Conservation (phyloP, 83 land plant genomes). For the Picea engelmannii region DNA sequence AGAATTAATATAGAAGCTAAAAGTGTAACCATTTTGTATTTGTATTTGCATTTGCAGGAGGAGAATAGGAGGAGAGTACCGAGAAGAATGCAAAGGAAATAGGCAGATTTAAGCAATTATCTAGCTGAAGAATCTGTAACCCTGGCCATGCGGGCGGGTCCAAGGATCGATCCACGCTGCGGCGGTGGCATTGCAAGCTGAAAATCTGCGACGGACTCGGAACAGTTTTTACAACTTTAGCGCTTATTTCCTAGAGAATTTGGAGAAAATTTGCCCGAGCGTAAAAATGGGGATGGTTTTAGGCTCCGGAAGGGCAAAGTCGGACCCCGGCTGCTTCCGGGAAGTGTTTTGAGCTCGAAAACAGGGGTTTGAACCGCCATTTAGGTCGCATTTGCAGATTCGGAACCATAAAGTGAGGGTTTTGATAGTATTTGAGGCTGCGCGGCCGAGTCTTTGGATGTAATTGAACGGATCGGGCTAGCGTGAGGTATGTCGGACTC, state of each 20-base stretch:
- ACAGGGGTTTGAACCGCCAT: neutral
- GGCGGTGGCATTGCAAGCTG: neutral
- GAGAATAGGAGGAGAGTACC: too few relatives aligned
- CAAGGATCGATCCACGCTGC: neutral
- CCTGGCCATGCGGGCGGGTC: too few relatives aligned
- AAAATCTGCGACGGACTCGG: neutral
- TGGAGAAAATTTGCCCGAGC: neutral
- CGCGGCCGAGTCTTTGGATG: neutral
- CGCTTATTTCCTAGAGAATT: neutral
- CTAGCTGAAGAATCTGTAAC: too few relatives aligned
- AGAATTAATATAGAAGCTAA: too few relatives aligned
- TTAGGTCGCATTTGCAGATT: neutral
- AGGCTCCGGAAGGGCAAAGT: neutral
- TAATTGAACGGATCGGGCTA: conserved; percentile 11
- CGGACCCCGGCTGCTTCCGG: too few relatives aligned
- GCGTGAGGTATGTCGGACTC: conserved; percentile 16
- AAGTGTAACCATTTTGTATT: too few relatives aligned
- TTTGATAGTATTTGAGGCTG: too few relatives aligned
- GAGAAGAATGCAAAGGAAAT: too few relatives aligned
- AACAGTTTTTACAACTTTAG: too few relatives aligned
- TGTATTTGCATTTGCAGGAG: too few relatives aligned
- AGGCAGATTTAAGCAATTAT: too few relatives aligned
- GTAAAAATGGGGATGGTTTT: neutral
- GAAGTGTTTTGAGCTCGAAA: neutral
- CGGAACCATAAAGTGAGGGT: too few relatives aligned